These are phyloP conservation scores for Leptographium procerum DNA, from an alignment of 2,329 filamentous ascomycete genomes.

Conservation along the genomic window DNA sequence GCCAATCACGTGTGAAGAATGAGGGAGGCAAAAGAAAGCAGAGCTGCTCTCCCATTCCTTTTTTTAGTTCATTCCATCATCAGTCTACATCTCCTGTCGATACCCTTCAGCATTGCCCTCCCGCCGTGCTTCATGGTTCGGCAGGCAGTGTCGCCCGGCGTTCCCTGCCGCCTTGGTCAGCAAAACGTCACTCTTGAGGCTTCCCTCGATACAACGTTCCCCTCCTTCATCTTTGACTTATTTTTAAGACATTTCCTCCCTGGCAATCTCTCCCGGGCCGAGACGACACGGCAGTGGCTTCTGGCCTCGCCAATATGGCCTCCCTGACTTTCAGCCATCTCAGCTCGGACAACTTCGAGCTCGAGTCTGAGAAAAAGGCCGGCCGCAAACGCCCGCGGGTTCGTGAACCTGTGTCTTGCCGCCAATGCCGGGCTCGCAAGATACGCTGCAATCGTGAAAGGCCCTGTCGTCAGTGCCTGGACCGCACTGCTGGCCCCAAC, in stretches of 20 bases:
- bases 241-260: not conserved
- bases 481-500: not conserved
- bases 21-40: not conserved
- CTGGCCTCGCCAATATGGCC: not conserved
- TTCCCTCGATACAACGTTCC: not conserved
- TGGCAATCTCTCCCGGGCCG: too few relatives aligned
- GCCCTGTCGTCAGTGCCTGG: conserved; percentile 4
- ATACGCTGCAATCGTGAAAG: conserved; percentile 7
- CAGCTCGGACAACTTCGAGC: conserved; percentile 7
- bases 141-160: not conserved
- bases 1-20: not conserved
- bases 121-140: too few relatives aligned
- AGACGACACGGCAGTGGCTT: too few relatives aligned
- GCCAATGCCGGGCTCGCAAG: conserved; percentile 5
- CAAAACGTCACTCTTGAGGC: too few relatives aligned
- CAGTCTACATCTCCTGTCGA: not conserved
- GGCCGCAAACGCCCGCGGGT: conserved; percentile 8
- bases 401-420: conserved; percentile 5
- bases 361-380: conserved; percentile 6
- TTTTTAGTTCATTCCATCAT: not conserved
- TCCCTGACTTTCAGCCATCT: conserved; percentile 8
- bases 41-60: not conserved
- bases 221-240: not conserved
- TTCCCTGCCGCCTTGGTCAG: too few relatives aligned
- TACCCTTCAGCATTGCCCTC: not conserved